These are phyloP conservation scores for Monosporascus sp. DNA, from an alignment of 2,329 filamentous ascomycete species.

Conservation along the genomic window DNA sequence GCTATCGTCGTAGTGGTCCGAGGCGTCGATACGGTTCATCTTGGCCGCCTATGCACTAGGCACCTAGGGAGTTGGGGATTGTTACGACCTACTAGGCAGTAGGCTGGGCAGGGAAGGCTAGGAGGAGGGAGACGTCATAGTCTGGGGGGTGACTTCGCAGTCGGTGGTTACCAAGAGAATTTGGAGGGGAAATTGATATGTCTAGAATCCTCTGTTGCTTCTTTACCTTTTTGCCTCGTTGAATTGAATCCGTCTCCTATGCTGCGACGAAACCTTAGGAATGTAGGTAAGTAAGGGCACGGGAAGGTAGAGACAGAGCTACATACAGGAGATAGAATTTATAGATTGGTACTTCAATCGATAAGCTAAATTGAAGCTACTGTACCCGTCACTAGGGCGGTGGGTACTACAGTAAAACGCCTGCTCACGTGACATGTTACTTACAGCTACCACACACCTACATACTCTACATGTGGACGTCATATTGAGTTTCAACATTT, in stretches of 20 bases:
- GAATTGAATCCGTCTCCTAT: too few species aligned
- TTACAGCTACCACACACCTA: background rate
- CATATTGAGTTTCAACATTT: too few species aligned
- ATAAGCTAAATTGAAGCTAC: too few species aligned
- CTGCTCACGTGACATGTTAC: background rate
- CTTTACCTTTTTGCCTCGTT: background rate
- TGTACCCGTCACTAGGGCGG: background rate
- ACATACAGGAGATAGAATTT: too few species aligned
- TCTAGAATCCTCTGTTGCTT: background rate
- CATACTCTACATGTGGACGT: too few species aligned
- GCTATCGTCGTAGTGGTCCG: slow-evolving; percentile 54
- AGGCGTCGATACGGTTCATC: slow-evolving; percentile 54
- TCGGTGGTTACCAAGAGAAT: too few species aligned
- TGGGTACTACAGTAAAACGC: background rate
- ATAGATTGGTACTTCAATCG: too few species aligned
- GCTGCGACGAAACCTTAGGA: too few species aligned
- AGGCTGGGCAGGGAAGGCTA: background rate
- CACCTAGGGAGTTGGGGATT: background rate
- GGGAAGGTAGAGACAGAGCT: too few species aligned
- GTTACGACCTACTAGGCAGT: too few species aligned
- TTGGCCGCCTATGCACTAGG: slow-evolving; percentile 13
- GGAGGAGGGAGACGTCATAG: background rate
- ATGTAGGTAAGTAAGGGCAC: too few species aligned
- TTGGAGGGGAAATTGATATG: background rate
- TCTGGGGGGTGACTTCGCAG: background rate